phyloP scores from a whole-genome alignment of 2,329 filamentous ascomycete genomes.

The Pseudogymnoascus sp. region DNA sequence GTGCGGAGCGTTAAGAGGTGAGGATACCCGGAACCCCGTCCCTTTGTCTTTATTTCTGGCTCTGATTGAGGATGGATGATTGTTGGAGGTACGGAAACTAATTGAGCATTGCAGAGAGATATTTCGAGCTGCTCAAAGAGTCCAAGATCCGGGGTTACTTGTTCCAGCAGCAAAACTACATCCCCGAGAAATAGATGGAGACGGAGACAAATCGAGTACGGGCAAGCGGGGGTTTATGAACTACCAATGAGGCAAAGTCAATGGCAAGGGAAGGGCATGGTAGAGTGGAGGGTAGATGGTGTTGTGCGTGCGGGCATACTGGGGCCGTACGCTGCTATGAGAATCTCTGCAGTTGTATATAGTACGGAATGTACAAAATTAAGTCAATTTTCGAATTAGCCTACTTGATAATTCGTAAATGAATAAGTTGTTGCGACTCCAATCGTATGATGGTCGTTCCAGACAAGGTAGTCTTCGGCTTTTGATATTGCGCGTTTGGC shows the following conservation, averaged over 20 bases:
- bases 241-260: conserved; percentile 5
- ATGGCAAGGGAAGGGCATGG: conserved; percentile 1
- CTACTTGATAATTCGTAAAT: not conserved
- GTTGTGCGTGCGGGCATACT: not conserved
- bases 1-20: conserved; percentile 72
- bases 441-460: not conserved
- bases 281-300: not conserved
- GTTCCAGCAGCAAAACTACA: conserved; percentile 71
- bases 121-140: conserved; percentile 67
- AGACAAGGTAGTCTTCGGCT: not conserved
- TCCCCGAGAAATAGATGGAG: conserved; percentile 37
- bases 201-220: conserved; percentile 2
- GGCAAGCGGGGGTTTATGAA: not conserved
- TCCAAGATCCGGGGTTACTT: conserved; percentile 71
- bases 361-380: conserved; percentile 12
- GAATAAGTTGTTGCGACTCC: not conserved
- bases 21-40: conserved; percentile 28
- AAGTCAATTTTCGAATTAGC: not conserved
- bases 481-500: conserved; percentile 6
- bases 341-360: conserved; percentile 6
- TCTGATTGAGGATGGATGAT: not conserved
- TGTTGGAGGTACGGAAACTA: conserved; percentile 6
- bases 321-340: not conserved
- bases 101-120: conserved; percentile 51
- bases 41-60: not conserved